phyloP scores from a whole-genome alignment of 2,329 filamentous ascomycete genomes.

The Colletotrichum sp. region DNA sequence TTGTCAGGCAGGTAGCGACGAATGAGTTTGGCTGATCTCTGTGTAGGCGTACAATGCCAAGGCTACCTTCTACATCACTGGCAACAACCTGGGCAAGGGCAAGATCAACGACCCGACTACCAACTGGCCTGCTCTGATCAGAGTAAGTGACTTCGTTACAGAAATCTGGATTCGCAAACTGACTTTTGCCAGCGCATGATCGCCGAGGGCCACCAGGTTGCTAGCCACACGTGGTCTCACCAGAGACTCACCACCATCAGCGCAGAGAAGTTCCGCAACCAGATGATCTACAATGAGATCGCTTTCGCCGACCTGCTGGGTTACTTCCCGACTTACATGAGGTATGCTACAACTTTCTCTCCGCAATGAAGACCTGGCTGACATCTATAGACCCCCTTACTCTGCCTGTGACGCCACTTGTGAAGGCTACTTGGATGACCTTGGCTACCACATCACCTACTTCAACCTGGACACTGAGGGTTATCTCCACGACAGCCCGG shows the following conservation, averaged over 20 bases:
- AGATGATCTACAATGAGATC: conserved; percentile 60
- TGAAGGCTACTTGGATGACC: conserved; percentile 22
- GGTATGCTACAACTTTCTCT: conserved; percentile 1
- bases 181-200: conserved; percentile 45
- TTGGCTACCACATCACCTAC: conserved; percentile 41
- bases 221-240: conserved; percentile 62
- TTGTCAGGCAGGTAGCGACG: neutral
- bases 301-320: conserved; percentile 60
- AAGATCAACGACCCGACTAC: conserved; percentile 53
- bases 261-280: conserved; percentile 39
- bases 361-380: neutral
- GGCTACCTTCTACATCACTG: conserved; percentile 68
- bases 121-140: conserved; percentile 40
- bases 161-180: neutral
- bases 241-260: conserved; percentile 19
- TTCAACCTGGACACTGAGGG: conserved; percentile 41
- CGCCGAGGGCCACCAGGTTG: conserved; percentile 63
- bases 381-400: conserved; percentile 39
- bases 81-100: conserved; percentile 46
- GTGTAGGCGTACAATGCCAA: conserved; percentile 58
- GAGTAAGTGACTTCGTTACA: conserved; percentile 26
- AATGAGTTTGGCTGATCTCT: neutral
- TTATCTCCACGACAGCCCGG: conserved; percentile 34
- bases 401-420: conserved; percentile 42
- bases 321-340: conserved; percentile 60